Evolutionary conservation across 768 basidiomycete genomes (phyloP).

Genomic region (Austroboletus eburneus): DNA sequence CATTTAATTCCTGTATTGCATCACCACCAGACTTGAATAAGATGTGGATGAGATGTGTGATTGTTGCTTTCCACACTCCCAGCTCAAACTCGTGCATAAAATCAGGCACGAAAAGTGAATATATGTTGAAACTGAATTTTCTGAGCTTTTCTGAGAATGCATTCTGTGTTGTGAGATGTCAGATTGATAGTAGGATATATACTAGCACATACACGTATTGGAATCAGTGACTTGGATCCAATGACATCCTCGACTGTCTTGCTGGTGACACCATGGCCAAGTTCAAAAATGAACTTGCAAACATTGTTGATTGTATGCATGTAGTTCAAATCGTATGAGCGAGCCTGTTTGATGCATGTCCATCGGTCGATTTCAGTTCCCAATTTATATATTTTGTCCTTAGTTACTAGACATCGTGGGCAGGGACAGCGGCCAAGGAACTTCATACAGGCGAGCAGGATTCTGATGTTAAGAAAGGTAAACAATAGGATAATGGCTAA

Average conservation of each 20-base stretch:
- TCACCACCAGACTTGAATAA: background rate
- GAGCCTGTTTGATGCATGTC: background rate
- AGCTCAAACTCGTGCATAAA: conserved; percentile 35
- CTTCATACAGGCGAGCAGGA: background rate
- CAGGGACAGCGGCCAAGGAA: conserved; percentile 5
- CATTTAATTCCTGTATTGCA: conserved; percentile 23
- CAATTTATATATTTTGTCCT: background rate
- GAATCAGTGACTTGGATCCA: background rate
- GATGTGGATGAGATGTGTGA: conserved; percentile 6
- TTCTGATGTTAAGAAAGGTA: background rate
- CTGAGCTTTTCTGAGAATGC: conserved; percentile 27
- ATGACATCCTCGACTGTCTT: background rate
- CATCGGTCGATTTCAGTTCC: background rate
- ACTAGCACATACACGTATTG: background rate
- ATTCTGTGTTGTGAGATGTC: conserved; percentile 18
- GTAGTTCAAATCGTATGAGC: background rate
- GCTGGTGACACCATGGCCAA: background rate
- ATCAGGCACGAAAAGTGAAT: conserved; percentile 26
- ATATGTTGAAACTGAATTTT: conserved; percentile 21
- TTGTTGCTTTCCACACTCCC: conserved; percentile 28
- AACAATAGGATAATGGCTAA: background rate
- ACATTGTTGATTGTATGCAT: background rate
- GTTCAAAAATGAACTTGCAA: background rate
- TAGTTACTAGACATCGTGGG: background rate
- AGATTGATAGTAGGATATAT: background rate